Evolutionary conservation across 257 asterid species (phyloP).

Genomic region (Echites panduratus): DNA sequence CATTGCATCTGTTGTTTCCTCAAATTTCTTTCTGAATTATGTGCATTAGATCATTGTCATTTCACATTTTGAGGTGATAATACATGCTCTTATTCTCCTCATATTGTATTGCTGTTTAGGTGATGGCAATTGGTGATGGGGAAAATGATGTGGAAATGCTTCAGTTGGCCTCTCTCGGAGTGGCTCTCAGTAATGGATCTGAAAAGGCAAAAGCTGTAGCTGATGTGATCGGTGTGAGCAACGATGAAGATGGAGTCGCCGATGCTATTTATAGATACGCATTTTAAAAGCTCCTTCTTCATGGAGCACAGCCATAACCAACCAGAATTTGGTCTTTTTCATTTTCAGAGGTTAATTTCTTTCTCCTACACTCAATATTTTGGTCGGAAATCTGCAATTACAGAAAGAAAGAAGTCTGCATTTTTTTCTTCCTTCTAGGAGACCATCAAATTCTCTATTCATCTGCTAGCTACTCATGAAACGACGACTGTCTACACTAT

Average conservation of each 20-base stretch:
- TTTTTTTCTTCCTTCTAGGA: too few relatives aligned
- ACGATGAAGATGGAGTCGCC: constrained; percentile 95
- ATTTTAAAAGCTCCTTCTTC: constrained; percentile 39
- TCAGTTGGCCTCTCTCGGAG: constrained; percentile 79
- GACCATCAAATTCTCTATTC: neutral
- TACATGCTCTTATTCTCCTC: neutral
- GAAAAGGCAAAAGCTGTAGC: constrained; percentile 88
- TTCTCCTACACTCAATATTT: too few relatives aligned
- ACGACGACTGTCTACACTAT: too few relatives aligned
- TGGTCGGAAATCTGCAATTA: too few relatives aligned
- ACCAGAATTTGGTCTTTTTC: neutral
- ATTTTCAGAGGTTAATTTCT: neutral
- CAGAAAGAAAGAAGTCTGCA: neutral
- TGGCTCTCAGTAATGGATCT: constrained; percentile 86
- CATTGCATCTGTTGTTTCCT: neutral
- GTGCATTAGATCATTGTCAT: neutral
- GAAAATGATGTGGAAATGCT: constrained; percentile 99
- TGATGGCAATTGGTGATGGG: constrained; percentile 98
- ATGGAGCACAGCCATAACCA: neutral
- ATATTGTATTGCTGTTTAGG: constrained; percentile 25
- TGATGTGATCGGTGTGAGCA: constrained; percentile 75
- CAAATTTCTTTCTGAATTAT: neutral
- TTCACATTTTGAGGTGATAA: neutral
- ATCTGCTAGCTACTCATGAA: too few relatives aligned
- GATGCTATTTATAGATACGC: constrained; percentile 91